These are phyloP conservation scores for Austroboletus sp. DNA, from an alignment of 1,284 basidiomycete species.

Conservation along the genomic window DNA sequence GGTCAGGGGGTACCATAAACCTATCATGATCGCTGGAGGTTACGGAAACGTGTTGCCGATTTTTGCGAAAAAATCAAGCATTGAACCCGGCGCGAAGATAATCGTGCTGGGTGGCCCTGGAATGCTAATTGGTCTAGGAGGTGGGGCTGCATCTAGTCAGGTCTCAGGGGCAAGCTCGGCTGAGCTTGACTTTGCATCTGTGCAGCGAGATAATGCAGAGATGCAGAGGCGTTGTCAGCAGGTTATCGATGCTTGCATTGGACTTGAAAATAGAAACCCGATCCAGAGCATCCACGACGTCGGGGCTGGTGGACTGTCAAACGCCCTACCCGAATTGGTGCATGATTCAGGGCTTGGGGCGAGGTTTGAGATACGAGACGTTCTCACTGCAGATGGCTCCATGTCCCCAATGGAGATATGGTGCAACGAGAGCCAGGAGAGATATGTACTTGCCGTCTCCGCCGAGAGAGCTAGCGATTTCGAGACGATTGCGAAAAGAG, in stretches of 20 bases:
- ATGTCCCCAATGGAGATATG: slow-evolving; percentile 99
- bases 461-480: slow-evolving; percentile 58
- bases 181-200: slow-evolving; percentile 93
- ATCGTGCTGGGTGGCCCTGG: slow-evolving; percentile 96
- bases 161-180: slow-evolving; percentile 82
- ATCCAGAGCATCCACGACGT: slow-evolving; percentile 98
- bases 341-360: slow-evolving; percentile 91
- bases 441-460: slow-evolving; percentile 88
- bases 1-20: slow-evolving; percentile 96
- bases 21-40: slow-evolving; percentile 98
- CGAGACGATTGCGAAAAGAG: slow-evolving; percentile 74
- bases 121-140: slow-evolving; percentile 93
- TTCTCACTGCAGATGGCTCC: slow-evolving; percentile 83
- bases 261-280: slow-evolving; percentile 63
- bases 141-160: slow-evolving; percentile 92
- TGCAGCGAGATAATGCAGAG: slow-evolving; percentile 96
- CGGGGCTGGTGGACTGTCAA: slow-evolving; percentile 93
- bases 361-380: slow-evolving; percentile 89
- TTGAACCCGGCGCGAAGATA: slow-evolving; percentile 76
- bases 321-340: slow-evolving; percentile 94
- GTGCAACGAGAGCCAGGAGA: slow-evolving; percentile 99
- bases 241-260: slow-evolving; percentile 89
- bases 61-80: slow-evolving; percentile 72
- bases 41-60: slow-evolving; percentile 85
- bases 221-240: slow-evolving; percentile 97